Evolutionary conservation across 2,329 filamentous ascomycete species (phyloP).

Genomic region (Pseudocercospora cruenta): DNA sequence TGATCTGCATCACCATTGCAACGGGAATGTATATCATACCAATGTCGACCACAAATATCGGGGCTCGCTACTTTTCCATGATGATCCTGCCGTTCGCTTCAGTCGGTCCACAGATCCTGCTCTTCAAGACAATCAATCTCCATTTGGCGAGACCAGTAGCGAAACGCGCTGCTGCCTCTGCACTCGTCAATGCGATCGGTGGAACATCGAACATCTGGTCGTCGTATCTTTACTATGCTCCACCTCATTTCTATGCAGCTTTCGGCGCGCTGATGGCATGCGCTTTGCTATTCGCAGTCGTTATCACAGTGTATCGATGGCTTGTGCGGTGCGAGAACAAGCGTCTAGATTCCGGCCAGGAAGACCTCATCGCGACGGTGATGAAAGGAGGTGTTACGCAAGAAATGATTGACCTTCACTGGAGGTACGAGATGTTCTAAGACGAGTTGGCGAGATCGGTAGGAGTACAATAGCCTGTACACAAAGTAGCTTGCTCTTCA

Average conservation of each 20-base stretch:
- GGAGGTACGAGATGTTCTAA: neutral
- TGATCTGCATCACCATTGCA: too few species aligned
- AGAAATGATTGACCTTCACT: neutral
- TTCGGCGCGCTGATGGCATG: neutral
- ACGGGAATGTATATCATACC: too few species aligned
- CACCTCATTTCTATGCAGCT: neutral
- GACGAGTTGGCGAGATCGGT: neutral
- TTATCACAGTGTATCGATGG: neutral
- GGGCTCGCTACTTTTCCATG: too few species aligned
- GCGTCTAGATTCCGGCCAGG: neutral
- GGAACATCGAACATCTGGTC: neutral
- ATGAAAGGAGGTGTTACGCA: neutral
- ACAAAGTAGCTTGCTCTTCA: neutral
- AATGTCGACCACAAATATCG: too few species aligned
- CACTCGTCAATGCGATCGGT: neutral
- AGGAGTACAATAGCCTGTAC: too few species aligned
- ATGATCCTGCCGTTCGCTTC: neutral
- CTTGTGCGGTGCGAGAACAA: too few species aligned
- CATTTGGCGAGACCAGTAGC: neutral
- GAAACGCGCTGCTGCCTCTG: neutral
- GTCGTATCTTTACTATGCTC: neutral
- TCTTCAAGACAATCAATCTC: neutral
- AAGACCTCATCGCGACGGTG: too few species aligned
- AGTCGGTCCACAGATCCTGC: neutral
- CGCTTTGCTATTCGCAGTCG: neutral